Evolutionary conservation across 148 eudicot species (phyloP), one percentile per base, ranked within the genome.

Genomic region (Pouteria glomerata): DNA sequence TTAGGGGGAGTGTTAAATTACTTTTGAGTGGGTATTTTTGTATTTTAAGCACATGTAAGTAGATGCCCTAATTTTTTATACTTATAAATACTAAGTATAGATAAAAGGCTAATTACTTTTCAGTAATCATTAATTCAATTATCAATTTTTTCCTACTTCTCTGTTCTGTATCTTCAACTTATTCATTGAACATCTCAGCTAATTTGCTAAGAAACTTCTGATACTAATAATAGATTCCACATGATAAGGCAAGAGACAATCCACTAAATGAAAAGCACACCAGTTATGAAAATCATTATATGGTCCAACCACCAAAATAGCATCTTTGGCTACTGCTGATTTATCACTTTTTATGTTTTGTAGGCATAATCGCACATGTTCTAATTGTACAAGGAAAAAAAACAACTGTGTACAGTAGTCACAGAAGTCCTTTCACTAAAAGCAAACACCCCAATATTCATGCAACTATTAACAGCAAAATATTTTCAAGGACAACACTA

Each of bases 381-480:
- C 23, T 6, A 24, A 39, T 69, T 33, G 35, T 14, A 47, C 30
- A 68, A 68, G 44, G 58, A 68, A 6, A 0, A 51, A 3, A 48
- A 19, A 12, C 13, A 8, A 39, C 48, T n/a, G 27, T 63, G 21
- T 63, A 37, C 16, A 15, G 48, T n/a, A 18, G 47, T 41, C 48
- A 63, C 15, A 19, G 21, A 37, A 39, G 48, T 39, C 48, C 67
- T 35, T 19, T 35, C 13, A 4, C 26, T 66, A 27, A 31, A 33
- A 44, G 57, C 30, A 6, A 71, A 47, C 8, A 27, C 34, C 37
- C 23, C 35, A 27, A 27, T 30, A 58, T 19, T n/a, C 11, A 45
- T 53, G 15, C 7, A 35, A 48, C 31, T 73, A 72, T n/a, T 56
- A n/a, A 74, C 63, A 35, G 70, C 64, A 18, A 37, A 52, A 50